Conservation (phyloP, 2,329 filamentous ascomycete species). For the Blumeria graminis region DNA sequence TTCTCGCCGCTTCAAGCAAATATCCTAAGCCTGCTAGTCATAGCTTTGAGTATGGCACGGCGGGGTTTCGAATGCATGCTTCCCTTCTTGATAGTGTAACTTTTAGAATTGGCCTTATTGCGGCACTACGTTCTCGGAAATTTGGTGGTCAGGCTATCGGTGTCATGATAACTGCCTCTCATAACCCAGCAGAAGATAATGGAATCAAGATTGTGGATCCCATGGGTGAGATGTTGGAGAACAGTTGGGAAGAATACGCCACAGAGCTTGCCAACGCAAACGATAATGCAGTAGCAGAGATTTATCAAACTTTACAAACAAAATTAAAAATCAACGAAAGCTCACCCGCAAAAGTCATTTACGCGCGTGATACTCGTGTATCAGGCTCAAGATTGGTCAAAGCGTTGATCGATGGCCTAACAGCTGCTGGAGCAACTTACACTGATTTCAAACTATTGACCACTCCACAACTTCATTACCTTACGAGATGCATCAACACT, state of each 20-base stretch:
- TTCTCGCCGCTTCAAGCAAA: slow-evolving; percentile 36
- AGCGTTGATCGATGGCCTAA: slow-evolving; percentile 57
- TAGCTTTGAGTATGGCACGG: slow-evolving; percentile 39
- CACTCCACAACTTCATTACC: slow-evolving; percentile 93
- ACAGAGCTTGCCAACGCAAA: slow-evolving; percentile 73
- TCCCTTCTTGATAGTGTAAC: slow-evolving; percentile 78
- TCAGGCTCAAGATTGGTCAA: slow-evolving; percentile 66
- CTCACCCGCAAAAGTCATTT: slow-evolving; percentile 56
- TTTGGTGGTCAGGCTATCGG: slow-evolving; percentile 78
- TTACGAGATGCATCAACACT: slow-evolving; percentile 86
- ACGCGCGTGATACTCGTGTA: slow-evolving; percentile 77
- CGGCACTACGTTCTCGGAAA: slow-evolving; percentile 71
- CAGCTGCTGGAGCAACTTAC: slow-evolving; percentile 48
- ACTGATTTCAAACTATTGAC: slow-evolving; percentile 80
- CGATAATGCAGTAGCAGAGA: slow-evolving; percentile 49
- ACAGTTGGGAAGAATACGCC: slow-evolving; percentile 78
- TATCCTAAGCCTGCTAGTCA: slow-evolving; percentile 31
- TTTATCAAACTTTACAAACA: slow-evolving; percentile 52
- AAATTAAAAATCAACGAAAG: slow-evolving; percentile 52
- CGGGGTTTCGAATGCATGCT: slow-evolving; percentile 44
- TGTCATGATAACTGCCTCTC: slow-evolving; percentile 87
- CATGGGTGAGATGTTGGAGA: slow-evolving; percentile 92
- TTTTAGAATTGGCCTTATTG: slow-evolving; percentile 76
- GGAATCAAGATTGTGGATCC: slow-evolving; percentile 92
- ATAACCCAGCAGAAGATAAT: slow-evolving; percentile 77